Percentiles rank a stretch among this genome's conserved stretches.
Evolutionary conservation across 2,329 filamentous ascomycete species (phyloP).

Genomic region (Alternaria consortialis): DNA sequence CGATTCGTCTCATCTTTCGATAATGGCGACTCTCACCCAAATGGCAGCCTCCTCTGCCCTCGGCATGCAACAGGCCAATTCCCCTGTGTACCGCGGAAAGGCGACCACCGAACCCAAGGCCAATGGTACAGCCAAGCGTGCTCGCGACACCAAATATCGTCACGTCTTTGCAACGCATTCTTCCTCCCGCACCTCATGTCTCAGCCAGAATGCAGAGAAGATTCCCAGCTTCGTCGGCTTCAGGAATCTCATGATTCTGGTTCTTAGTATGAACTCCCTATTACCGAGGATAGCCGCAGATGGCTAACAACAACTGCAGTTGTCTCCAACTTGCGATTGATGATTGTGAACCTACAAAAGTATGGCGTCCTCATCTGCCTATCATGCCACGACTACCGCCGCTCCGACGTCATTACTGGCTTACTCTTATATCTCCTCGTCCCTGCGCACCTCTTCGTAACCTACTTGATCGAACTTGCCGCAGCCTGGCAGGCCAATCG

Average conservation of each 20-base stretch:
- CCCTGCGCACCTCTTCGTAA: slow-evolving; percentile 88
- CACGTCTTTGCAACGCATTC: slow-evolving; percentile 91
- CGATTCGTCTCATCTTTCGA: slow-evolving; percentile 2
- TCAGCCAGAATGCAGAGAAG: slow-evolving; percentile 81
- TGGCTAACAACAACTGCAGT: slow-evolving; percentile 63
- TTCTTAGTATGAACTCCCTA: slow-evolving; percentile 70
- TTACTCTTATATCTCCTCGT: slow-evolving; percentile 84
- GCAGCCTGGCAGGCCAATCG: slow-evolving; percentile 81
- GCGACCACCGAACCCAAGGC: slow-evolving; percentile 27
- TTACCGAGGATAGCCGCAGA: background rate
- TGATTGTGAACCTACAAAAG: slow-evolving; percentile 98
- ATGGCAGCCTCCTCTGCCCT: slow-evolving; percentile 35
- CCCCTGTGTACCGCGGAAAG: slow-evolving; percentile 38
- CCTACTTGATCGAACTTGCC: slow-evolving; percentile 86
- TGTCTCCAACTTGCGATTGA: slow-evolving; percentile 89
- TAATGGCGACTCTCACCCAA: slow-evolving; percentile 46
- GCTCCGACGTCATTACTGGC: slow-evolving; percentile 78
- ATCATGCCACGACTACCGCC: slow-evolving; percentile 85
- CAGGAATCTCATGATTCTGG: slow-evolving; percentile 93
- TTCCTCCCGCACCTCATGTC: slow-evolving; percentile 74
- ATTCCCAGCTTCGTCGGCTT: slow-evolving; percentile 92
- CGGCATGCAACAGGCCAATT: slow-evolving; percentile 30
- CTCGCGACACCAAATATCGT: slow-evolving; percentile 73
- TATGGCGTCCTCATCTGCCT: slow-evolving; percentile 96
- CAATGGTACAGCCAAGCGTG: slow-evolving; percentile 28